Conservation (phyloP, 176 grass and related monocot genomes). For the Chrysopogon serrulatus region DNA sequence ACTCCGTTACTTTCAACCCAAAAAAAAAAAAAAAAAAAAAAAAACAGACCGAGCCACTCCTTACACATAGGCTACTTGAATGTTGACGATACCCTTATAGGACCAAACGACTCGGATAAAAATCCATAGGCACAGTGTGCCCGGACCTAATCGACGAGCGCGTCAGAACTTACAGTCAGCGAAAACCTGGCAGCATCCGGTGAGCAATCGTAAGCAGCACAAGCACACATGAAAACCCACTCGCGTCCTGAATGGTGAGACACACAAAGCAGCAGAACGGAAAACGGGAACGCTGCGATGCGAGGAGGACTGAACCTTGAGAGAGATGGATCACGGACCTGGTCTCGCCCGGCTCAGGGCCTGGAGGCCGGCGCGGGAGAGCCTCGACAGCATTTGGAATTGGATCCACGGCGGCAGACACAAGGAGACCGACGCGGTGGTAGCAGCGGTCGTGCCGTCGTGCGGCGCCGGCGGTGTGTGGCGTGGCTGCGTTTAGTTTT, state of each 20-base stretch:
- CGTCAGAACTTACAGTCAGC: neutral
- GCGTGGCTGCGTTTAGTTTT: too few species aligned
- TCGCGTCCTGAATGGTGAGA: neutral
- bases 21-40: too few species aligned
- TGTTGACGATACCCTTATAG: neutral
- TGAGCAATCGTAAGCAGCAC: neutral
- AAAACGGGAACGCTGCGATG: neutral
- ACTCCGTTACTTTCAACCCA: too few species aligned
- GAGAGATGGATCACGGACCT: slow-evolving; percentile 29
- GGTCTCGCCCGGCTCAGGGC: slow-evolving; percentile 20
- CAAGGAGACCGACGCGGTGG: neutral
- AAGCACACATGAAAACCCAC: neutral
- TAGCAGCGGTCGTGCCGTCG: too few species aligned
- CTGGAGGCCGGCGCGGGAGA: slow-evolving; percentile 40
- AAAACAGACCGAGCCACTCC: neutral
- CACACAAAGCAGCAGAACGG: neutral
- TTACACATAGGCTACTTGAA: neutral
- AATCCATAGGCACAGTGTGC: neutral
- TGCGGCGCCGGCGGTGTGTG: too few species aligned
- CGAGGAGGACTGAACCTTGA: neutral
- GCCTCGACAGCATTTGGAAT: slow-evolving; percentile 57
- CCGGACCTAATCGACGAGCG: neutral
- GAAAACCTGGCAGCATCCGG: neutral
- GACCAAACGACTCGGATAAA: neutral
- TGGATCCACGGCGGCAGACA: neutral